phyloP scores from a whole-genome alignment of 495 filamentous ascomycete genomes.

The Thozetella sp. region DNA sequence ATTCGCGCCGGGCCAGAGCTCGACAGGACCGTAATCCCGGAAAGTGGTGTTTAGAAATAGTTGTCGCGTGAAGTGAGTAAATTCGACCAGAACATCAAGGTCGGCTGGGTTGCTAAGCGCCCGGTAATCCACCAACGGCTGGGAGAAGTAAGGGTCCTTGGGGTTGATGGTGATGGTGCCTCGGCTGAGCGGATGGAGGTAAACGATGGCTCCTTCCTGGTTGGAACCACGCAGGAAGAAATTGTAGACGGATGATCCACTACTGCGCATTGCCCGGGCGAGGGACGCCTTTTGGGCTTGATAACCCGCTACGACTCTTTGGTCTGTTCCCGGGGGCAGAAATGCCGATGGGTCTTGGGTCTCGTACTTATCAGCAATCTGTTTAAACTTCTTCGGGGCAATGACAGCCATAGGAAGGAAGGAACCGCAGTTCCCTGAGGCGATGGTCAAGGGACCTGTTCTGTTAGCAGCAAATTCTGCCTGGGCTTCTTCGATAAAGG shows the following conservation, averaged over 20 bases:
- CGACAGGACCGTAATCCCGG: conserved; percentile 16
- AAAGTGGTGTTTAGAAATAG: conserved; percentile 31
- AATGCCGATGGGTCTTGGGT: conserved; percentile 32
- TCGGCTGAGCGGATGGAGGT: conserved; percentile 39
- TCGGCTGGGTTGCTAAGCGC: conserved; percentile 48
- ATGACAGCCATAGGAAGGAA: conserved; percentile 40
- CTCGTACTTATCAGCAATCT: conserved; percentile 36
- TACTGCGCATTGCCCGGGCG: conserved; percentile 28
- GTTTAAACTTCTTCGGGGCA: conserved; percentile 24
- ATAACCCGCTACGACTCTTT: conserved; percentile 39
- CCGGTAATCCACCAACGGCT: conserved; percentile 44
- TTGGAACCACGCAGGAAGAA: conserved; percentile 28
- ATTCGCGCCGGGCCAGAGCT: conserved; percentile 26
- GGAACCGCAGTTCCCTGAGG: conserved; percentile 34
- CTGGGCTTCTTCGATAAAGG: conserved; percentile 32
- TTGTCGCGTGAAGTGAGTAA: conserved; percentile 36
- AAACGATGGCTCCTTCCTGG: conserved; percentile 25
- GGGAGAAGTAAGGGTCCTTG: conserved; percentile 31
- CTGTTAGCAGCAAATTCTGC: conserved; percentile 30
- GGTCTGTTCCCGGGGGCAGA: conserved; percentile 28
- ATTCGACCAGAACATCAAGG: conserved; percentile 36
- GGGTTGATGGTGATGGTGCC: conserved; percentile 44
- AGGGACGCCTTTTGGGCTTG: conserved; percentile 37
- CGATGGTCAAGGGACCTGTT: conserved; percentile 37
- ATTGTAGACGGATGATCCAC: conserved; percentile 37